Base-by-base conservation (phyloP, 1,284 basidiomycete genomes). In the Albatrellus sp. region DNA sequence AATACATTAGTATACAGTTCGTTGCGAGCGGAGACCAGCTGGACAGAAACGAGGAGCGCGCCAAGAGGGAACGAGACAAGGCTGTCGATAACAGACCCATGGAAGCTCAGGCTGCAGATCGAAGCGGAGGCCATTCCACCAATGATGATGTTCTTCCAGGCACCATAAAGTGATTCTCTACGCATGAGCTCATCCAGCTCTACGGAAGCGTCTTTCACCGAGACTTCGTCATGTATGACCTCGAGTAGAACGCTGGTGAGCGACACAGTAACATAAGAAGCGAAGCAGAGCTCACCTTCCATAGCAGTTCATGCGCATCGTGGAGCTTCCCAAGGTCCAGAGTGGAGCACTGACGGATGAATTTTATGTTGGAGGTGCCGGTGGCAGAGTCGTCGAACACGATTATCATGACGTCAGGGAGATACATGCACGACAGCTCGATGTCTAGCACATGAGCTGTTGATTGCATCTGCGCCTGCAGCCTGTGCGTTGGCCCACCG, bases 1-100 rank as follows among this genome's bases (percentile, higher is more conserved):
- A 91, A 90, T 28, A 90, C 74, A 50, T 90, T 90, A 12, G 77
- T 80, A 58, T 90, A 91, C 33, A 96, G 64, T 61, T 92, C 88
- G 55, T 89, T 86, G 49, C 77, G 70, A 8, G 76, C 76, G 9
- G 82, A 80, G 33, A 89, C 59, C 42, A 83, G 68, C 57, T 92
- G 89, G n/a, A 89, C 73, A 37, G 67, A 62, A 16, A 89, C 79
- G 28, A 96, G 70, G 9, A 91, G 66, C n/a, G 75, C 76, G 11
- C 91, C 90, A 10, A 94, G 71, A 0, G 88, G 87, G 52, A 85
- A 83, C 1, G 77, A 70, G 44, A 80, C 70, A 32, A 91, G 62
- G 11, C 77, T 75, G 62, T 94, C 90, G 57, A 92, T 70, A 57
- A 94, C 87, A 32, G 77, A 82, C 0, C 87, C 86, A 38, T 69